These are phyloP conservation scores for Trypanosoma mega DNA, from an alignment of 208 protist genomes.

Conservation along the genomic window DNA sequence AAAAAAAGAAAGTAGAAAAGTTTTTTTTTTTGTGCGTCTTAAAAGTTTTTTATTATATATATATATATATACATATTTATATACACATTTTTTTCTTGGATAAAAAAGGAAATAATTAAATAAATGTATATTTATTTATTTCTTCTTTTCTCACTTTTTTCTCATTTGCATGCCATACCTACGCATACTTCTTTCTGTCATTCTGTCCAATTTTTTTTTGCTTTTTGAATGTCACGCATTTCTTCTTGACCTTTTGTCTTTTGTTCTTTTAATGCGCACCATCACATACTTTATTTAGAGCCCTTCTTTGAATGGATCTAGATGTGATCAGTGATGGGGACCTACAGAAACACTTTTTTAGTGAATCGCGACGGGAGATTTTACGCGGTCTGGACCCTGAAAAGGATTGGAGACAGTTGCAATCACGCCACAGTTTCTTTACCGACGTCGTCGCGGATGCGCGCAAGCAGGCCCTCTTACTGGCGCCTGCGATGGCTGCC, in stretches of 20 bases:
- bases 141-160: no score
- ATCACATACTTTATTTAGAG: not conserved
- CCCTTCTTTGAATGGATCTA: conserved; percentile 17
- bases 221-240: not conserved
- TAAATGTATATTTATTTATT: conserved; percentile 1
- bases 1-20: no score
- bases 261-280: not conserved
- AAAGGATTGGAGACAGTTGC: conserved; percentile 37
- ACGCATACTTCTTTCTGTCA: not conserved
- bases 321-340: conserved; percentile 20
- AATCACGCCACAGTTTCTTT: conserved; percentile 54
- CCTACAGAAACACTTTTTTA: conserved; percentile 2
- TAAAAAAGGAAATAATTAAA: conserved; percentile 1
- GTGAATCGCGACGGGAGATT: conserved; percentile 14
- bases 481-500: conserved; percentile 43
- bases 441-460: conserved; percentile 61
- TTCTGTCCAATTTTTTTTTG: not conserved
- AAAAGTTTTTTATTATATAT: no score
- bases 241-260: not conserved
- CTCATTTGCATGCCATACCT: no score
- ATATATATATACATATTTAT: no score
- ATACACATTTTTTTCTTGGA: not conserved
- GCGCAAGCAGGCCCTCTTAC: conserved; percentile 29
- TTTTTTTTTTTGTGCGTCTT: no score
- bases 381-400: conserved; percentile 13